These are phyloP conservation scores for Solanum virginianum DNA, from an alignment of 257 asterid genomes.

Conservation along the genomic window DNA sequence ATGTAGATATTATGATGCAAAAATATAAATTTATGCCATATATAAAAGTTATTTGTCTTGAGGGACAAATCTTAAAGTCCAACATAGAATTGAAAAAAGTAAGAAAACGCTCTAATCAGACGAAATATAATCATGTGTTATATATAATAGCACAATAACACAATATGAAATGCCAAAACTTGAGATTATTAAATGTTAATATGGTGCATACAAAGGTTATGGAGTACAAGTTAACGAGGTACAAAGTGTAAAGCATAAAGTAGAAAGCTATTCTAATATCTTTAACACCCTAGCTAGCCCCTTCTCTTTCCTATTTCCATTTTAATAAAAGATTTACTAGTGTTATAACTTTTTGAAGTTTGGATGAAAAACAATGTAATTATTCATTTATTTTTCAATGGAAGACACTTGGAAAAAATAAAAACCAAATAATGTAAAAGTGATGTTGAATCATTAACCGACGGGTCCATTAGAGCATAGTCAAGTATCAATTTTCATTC, in stretches of 20 bases:
- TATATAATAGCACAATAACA: neutral
- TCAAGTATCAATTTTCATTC: neutral
- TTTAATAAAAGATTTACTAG: neutral
- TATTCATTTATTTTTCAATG: too few relatives aligned
- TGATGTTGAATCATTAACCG: neutral
- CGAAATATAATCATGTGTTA: neutral
- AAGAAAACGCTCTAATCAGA: neutral
- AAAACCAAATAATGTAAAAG: neutral
- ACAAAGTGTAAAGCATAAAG: neutral
- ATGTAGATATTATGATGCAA: neutral
- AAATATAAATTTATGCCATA: fast-evolving
- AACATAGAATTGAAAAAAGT: neutral
- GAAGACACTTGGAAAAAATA: neutral
- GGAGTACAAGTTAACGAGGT: neutral
- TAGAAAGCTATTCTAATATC: neutral
- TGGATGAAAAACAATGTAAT: neutral
- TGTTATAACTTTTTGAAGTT: neutral
- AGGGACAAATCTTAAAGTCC: neutral
- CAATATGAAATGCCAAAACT: neutral
- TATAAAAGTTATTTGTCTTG: neutral
- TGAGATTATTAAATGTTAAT: neutral
- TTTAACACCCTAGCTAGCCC: neutral
- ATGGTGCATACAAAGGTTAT: neutral
- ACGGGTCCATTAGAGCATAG: neutral
- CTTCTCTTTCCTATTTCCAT: neutral